These are phyloP conservation scores for Helotiales sp. DNA, from an alignment of 2,329 filamentous ascomycete species.

Conservation along the genomic window DNA sequence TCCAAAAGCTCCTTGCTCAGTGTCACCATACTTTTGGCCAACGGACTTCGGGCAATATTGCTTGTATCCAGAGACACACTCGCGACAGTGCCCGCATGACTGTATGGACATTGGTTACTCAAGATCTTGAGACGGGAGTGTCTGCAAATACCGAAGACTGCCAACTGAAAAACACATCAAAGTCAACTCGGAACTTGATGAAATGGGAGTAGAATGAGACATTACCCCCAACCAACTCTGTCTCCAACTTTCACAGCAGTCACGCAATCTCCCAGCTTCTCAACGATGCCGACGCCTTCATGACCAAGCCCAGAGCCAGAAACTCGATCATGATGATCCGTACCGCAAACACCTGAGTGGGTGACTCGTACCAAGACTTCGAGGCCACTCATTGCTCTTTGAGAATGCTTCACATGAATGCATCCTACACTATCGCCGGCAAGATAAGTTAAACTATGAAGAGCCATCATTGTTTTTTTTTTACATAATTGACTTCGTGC, in stretches of 20 bases:
- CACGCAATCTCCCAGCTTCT: conserved; percentile 58
- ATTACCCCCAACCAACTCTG: conserved; percentile 46
- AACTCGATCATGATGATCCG: conserved; percentile 41
- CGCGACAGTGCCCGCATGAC: conserved; percentile 44
- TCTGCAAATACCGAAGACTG: conserved; percentile 7
- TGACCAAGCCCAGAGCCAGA: conserved; percentile 54
- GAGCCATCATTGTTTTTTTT: background rate
- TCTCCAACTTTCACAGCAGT: conserved; percentile 56
- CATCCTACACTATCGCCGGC: background rate
- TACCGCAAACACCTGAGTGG: conserved; percentile 52
- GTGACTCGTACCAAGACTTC: conserved; percentile 6
- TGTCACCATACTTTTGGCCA: conserved; percentile 32
- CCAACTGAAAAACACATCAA: conserved; percentile 21
- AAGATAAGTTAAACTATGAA: background rate
- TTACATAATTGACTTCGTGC: too few relatives aligned
- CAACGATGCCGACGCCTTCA: conserved; percentile 67
- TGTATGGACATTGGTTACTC: background rate
- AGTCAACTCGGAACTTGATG: background rate
- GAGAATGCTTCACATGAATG: conserved; percentile 7
- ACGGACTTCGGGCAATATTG: conserved; percentile 29
- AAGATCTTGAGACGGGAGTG: too few relatives aligned
- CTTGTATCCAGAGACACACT: conserved; percentile 42
- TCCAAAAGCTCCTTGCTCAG: conserved; percentile 48
- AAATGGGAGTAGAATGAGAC: conserved; percentile 13
- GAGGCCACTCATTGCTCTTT: conserved; percentile 6